These are phyloP conservation scores for Emericellopsis terricola DNA, from an alignment of 495 filamentous ascomycete species.

Conservation along the genomic window DNA sequence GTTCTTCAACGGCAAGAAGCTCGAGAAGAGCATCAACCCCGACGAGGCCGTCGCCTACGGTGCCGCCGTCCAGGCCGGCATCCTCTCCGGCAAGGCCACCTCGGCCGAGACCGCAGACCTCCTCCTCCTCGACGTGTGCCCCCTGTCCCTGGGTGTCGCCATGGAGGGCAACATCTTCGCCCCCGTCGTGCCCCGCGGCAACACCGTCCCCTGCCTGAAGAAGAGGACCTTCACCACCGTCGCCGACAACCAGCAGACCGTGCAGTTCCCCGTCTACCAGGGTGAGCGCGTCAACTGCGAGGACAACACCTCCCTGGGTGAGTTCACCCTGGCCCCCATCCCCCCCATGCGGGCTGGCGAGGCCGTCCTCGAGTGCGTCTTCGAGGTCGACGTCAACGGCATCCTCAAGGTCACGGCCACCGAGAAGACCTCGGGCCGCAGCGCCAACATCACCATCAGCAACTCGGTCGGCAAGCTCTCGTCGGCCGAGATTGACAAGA, in stretches of 20 bases:
- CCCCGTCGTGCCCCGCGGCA: conserved; percentile 79
- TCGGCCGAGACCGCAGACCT: conserved; percentile 92
- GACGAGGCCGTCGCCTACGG: conserved; percentile 98
- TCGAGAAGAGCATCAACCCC: conserved; percentile 99
- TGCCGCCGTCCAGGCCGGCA: conserved; percentile 96
- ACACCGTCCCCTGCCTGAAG: conserved; percentile 53
- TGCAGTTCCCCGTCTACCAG: conserved; percentile 96
- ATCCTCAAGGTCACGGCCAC: conserved; percentile 99
- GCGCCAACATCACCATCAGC: conserved; percentile 98
- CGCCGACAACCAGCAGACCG: conserved; percentile 87
- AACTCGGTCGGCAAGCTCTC: conserved; percentile 99
- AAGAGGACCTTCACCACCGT: conserved; percentile 97
- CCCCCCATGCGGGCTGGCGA: conserved; percentile 97
- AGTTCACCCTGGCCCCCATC: conserved; percentile 96
- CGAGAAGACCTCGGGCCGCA: conserved; percentile 96
- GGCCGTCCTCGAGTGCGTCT: conserved; percentile 92
- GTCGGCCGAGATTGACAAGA: conserved; percentile 85
- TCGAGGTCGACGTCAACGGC: conserved; percentile 99
- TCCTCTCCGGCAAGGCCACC: conserved; percentile 90
- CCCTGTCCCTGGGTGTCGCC: conserved; percentile 95
- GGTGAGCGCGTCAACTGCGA: conserved; percentile 99
- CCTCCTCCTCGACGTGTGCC: conserved; percentile 88
- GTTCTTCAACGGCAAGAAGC: conserved; percentile 98
- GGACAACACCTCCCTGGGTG: conserved; percentile 96
- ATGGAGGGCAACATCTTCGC: conserved; percentile 99